A percentile compares a stretch with the other conserved stretches of the same genome.
These are phyloP conservation scores for Ophiostoma tasmaniense DNA, from an alignment of 2,329 filamentous ascomycete species.

Conservation along the genomic window DNA sequence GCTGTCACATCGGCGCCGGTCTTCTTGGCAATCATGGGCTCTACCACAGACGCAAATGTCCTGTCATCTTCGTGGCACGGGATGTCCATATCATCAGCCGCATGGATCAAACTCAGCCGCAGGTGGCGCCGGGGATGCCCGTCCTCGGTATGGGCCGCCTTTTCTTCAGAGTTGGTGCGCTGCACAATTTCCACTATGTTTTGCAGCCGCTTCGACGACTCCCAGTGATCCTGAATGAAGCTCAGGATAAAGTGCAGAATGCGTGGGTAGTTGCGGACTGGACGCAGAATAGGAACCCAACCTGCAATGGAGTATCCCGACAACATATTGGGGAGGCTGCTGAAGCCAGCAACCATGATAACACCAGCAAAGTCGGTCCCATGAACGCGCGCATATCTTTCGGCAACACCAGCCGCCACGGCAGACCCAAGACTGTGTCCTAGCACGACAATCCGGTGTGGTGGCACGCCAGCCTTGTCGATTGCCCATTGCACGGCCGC, in stretches of 20 bases:
- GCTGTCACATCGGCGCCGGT: conserved; percentile 31
- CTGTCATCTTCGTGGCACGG: conserved; percentile 61
- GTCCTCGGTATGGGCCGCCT: neutral
- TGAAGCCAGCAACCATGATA: conserved; percentile 73
- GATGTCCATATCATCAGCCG: conserved; percentile 74
- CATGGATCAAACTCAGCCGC: conserved; percentile 67
- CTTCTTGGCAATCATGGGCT: conserved; percentile 20
- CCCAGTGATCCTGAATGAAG: conserved; percentile 74
- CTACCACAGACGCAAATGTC: conserved; percentile 53
- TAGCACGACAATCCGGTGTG: conserved; percentile 67
- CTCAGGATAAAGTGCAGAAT: conserved; percentile 52
- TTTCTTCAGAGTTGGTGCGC: conserved; percentile 26
- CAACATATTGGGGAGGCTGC: conserved; percentile 62
- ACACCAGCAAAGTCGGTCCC: conserved; percentile 68
- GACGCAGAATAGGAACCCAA: conserved; percentile 67
- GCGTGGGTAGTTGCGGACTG: conserved; percentile 58
- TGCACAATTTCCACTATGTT: conserved; percentile 45
- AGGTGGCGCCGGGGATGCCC: conserved; percentile 30
- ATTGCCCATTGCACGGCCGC: conserved; percentile 66
- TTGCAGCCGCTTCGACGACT: conserved; percentile 57
- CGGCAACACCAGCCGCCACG: conserved; percentile 64
- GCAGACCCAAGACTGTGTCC: conserved; percentile 88
- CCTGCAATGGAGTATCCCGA: conserved; percentile 73
- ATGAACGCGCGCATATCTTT: conserved; percentile 51
- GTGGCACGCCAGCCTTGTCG: conserved; percentile 52